A percentile compares a stretch with the other conserved stretches of the same genome.
Evolutionary conservation across 2,329 filamentous ascomycete genomes (phyloP).

Genomic region (Pseudofabraea citricarpa): DNA sequence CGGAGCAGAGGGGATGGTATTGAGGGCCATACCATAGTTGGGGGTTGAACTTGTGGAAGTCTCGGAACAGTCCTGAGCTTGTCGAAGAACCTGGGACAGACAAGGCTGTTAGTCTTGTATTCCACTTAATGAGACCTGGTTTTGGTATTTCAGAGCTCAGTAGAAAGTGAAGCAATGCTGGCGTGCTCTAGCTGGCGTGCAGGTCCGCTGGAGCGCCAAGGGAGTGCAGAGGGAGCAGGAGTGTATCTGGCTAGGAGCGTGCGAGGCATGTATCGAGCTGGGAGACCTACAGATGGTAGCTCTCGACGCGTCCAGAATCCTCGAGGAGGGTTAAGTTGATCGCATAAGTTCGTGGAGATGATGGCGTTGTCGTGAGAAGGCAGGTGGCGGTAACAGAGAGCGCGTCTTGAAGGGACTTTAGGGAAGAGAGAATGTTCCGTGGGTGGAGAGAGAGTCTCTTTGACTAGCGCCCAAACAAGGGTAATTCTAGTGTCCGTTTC

Average conservation of each 20-base stretch:
- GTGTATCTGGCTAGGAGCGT: conserved; percentile 8
- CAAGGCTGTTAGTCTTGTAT: conserved; percentile 17
- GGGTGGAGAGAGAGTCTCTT: too few species aligned
- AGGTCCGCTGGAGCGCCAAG: conserved; percentile 5
- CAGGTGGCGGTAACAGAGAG: conserved; percentile 17
- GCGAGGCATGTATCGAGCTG: conserved; percentile 12
- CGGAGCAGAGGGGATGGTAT: neutral
- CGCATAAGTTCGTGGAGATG: conserved; percentile 28
- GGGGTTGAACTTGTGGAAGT: conserved; percentile 6
- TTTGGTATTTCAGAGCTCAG: conserved; percentile 4
- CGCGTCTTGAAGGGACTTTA: conserved; percentile 14
- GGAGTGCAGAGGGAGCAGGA: conserved; percentile 11
- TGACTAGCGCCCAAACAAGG: too few species aligned
- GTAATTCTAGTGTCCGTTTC: too few species aligned
- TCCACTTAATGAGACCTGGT: conserved; percentile 11
- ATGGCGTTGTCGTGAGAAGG: conserved; percentile 15
- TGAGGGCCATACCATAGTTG: conserved; percentile 21
- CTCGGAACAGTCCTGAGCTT: conserved; percentile 10
- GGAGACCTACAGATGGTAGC: conserved; percentile 20
- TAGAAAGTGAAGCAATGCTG: neutral
- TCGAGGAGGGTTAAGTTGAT: conserved; percentile 13
- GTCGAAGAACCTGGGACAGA: conserved; percentile 14
- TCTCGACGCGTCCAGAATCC: conserved; percentile 23
- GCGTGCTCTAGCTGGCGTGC: neutral
- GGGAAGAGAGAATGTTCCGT: neutral